Evolutionary conservation across 345 rosid species (phyloP), one percentile per base, ranked within the genome.

Genomic region (Hibiscus trionum): DNA sequence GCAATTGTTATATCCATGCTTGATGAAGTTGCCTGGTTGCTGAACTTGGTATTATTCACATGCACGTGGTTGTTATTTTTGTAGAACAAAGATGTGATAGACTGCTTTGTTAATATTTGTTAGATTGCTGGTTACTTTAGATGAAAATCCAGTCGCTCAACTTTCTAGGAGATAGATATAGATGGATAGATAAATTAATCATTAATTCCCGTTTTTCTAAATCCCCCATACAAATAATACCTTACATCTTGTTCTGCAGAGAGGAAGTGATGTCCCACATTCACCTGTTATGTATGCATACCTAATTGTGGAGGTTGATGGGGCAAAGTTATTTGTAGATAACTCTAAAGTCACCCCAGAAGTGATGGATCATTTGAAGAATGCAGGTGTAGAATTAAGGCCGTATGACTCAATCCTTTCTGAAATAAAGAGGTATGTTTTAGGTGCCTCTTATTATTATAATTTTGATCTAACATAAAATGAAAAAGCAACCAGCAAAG

Each of bases 261-360:
- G 98, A 85, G 98, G 97, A 78, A 80, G 86, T 35, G 98, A 94
- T 82, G 88, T 91, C 83, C 96, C 97, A 75, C 89, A 94, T 86
- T 91, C 97, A n/a, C 97, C 98, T 70, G 96, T 94, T 68, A 86
- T 83, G 86, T 94, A 94, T 77, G 93, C 97, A 35, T 91, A 94
- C 84, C 76, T 94, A 69, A 82, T 88, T 21, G 91, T 94, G 64
- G 96, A 84, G 84, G 78, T 83, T 73, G 90, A 86, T 77, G 78
- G 79, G 61, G 95, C 96, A 72, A 83, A 82, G 72, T 74, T 94
- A 66, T 90, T 91, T 77, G 73, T 88, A 17, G 97, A 90, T 79
- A 76, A 73, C 75, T 80, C 88, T 68, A 88, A 94, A 83, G 87
- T 94, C 52, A 86, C 90, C 0, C 78, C 83, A 4, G 93, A 86